Base-by-base conservation (phyloP, 495 filamentous ascomycete species). In the Xylaria scruposa region DNA sequence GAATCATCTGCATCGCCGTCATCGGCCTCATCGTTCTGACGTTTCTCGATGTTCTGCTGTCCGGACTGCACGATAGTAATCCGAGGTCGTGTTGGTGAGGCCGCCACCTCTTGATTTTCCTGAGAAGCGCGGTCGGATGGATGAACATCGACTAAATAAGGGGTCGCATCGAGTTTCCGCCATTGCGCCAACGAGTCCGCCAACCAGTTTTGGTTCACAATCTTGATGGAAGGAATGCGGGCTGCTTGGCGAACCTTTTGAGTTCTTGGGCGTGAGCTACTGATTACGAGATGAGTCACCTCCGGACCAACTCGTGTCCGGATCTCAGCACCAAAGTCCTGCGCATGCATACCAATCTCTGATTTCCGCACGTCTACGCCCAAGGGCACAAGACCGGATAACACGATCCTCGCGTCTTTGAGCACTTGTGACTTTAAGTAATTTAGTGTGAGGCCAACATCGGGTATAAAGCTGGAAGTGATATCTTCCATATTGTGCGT, bases 201-300 rank as follows among this genome's bases (percentile, higher is more conserved):
- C 40, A 99, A 88, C 96, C 96, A 99, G 73, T 93, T 91, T 38
- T 92, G 91, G 71, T 89, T 92, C 65, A 99, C 95, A 62, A 99
- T 95, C 78, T 94, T 93, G 81, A 98, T 90, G 26, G 85, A 75
- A 4, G 89, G 88, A 15, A 89, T 88, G 24, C 89, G 89, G 31
- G 90, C 87, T 7, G 96, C 96, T 81, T 93, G 90, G 33, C 90
- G 88, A 53, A 98, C 92, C 80, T 99, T 99, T 46, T 91, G 88
- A 9, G 95, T 98, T n/a, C 95, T 89, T 64, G 93, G 92, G 24
- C 92, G 88, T 8, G 80, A 67, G 2, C 80, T 78, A 54, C 81
- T 85, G 26, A 87, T 85, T 9, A 91, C 87, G 10, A 88, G 73
- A 72, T 90, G 86, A 3, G 86, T 88, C 26, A 87, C 79, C 21